Evolutionary conservation across 768 basidiomycete genomes (phyloP).

Genomic region (Tephrocybe sp.): DNA sequence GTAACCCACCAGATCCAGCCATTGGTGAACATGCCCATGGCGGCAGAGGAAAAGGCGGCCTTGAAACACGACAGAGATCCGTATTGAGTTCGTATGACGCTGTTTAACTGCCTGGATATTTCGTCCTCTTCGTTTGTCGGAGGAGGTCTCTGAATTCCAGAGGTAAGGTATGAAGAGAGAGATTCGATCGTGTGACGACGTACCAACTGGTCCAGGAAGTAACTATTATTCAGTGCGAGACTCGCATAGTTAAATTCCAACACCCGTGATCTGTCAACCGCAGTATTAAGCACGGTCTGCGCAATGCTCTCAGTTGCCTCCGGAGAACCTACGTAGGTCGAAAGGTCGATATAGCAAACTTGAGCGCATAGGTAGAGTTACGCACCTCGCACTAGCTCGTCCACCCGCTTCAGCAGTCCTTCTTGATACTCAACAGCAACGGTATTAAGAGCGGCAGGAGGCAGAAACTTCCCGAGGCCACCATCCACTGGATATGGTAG

Average conservation of each 20-base stretch:
- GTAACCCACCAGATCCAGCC: constrained; percentile 90
- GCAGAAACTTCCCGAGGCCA: constrained; percentile 78
- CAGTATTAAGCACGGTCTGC: constrained; percentile 70
- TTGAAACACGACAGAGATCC: constrained; percentile 68
- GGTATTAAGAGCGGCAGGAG: constrained; percentile 65
- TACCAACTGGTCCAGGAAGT: constrained; percentile 88
- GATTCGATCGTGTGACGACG: constrained; percentile 23
- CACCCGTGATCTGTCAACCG: constrained; percentile 52
- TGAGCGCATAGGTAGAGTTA: neutral
- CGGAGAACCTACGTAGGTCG: constrained; percentile 45
- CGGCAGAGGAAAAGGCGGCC: constrained; percentile 73
- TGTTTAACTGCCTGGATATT: constrained; percentile 31
- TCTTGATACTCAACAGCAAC: constrained; percentile 84
- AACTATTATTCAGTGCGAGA: constrained; percentile 91
- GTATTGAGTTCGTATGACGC: constrained; percentile 45
- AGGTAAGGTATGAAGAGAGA: constrained; percentile 6
- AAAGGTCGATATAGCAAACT: constrained; percentile 3
- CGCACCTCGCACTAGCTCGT: constrained; percentile 71
- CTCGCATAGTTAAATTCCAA: constrained; percentile 90
- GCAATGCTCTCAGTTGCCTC: constrained; percentile 56
- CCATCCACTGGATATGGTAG: constrained; percentile 67
- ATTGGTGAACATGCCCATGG: constrained; percentile 70
- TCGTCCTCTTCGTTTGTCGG: constrained; percentile 32
- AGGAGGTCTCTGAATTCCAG: constrained; percentile 35
- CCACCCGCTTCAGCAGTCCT: constrained; percentile 75